Evolutionary conservation across 202 grass and related monocot genomes (phyloP), one percentile per base, ranked within the genome.

Genomic region (Carex sylvatica): DNA sequence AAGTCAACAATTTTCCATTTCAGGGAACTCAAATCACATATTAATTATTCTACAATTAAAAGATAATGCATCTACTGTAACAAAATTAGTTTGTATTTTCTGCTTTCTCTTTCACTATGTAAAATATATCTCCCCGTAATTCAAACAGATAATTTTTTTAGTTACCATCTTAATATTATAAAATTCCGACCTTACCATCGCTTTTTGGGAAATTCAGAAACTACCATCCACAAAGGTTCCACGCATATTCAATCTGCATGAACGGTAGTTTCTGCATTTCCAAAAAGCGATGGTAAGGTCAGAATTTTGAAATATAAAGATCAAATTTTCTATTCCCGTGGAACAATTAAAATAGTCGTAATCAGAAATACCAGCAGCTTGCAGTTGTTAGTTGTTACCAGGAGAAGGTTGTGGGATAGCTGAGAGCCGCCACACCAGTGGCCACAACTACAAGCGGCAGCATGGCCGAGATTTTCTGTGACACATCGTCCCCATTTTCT

Each of bases 401-500:
- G 19, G 89, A 86, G 83, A 97, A 97, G 74, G 91, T 88, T 62
- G 91, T 59, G 6, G 94, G 91, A 53, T 93, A 88, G 16, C 87
- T 63, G 35, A 97, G 94, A 10, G 94, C 89, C 5, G 88, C 86
- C 52, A 94, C 84, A 61, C 88, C 89, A 22, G 94, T 93, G 49
- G 91, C 94, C 14, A 75, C 86, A 59, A 97, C 94, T 15, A 93
- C 88, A 70, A 97, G 79, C 54, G 94, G 94, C 31, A 97, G 84
- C 86, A 97, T 65, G 19, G 80, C 86, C 9, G 94, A 90, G 52
- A 97, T 83, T 3, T 80, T 86, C 88, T 97, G 70, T 6, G 94
- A 87, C 31, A 87, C 23, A 77, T 93, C 94, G 5, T n/a, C 86
- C 15, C n/a, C 64, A 18, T 35, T 62, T 52, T 20, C 65, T 15